Evolutionary conservation across 2,329 filamentous ascomycete genomes (phyloP).

Genomic region (Mycosphaerelloides madeirae): DNA sequence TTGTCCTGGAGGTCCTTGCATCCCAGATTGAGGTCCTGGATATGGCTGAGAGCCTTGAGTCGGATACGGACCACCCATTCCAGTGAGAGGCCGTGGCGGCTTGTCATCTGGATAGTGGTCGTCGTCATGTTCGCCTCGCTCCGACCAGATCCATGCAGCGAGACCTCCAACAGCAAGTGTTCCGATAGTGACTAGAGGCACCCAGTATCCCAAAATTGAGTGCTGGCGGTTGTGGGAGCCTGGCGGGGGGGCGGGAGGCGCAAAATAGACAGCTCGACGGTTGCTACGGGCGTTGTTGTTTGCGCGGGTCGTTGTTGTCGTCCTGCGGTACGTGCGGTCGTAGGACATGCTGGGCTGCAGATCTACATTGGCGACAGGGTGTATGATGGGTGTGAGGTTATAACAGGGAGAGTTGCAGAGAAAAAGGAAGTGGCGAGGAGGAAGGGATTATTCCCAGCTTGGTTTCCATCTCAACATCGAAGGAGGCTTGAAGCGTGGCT

Average conservation of each 20-base stretch:
- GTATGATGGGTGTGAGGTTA: too few relatives aligned
- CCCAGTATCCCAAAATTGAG: slow-evolving; percentile 72
- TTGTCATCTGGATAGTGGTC: slow-evolving; percentile 49
- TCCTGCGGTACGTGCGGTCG: slow-evolving; percentile 47
- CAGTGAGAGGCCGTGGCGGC: slow-evolving; percentile 26
- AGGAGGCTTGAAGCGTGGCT: background rate
- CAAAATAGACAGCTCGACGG: slow-evolving; percentile 45
- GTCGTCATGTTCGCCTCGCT: slow-evolving; percentile 68
- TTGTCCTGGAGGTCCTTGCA: slow-evolving; percentile 20
- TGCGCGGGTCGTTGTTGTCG: slow-evolving; percentile 35
- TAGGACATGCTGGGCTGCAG: slow-evolving; percentile 36
- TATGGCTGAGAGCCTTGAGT: slow-evolving; percentile 24
- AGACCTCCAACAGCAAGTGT: slow-evolving; percentile 81
- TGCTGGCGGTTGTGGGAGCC: slow-evolving; percentile 44
- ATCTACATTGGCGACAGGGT: slow-evolving; percentile 7
- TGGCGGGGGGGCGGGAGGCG: slow-evolving; percentile 32
- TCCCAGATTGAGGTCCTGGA: slow-evolving; percentile 17
- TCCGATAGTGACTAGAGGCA: slow-evolving; percentile 80
- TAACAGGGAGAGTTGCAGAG: background rate
- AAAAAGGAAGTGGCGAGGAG: too few relatives aligned
- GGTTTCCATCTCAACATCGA: too few relatives aligned
- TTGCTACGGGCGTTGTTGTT: slow-evolving; percentile 36
- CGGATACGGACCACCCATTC: slow-evolving; percentile 18
- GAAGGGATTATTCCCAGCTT: background rate
- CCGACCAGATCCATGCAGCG: slow-evolving; percentile 91